Conservation (phyloP, 176 grass and related monocot species). For the Luzula sylvatica region DNA sequence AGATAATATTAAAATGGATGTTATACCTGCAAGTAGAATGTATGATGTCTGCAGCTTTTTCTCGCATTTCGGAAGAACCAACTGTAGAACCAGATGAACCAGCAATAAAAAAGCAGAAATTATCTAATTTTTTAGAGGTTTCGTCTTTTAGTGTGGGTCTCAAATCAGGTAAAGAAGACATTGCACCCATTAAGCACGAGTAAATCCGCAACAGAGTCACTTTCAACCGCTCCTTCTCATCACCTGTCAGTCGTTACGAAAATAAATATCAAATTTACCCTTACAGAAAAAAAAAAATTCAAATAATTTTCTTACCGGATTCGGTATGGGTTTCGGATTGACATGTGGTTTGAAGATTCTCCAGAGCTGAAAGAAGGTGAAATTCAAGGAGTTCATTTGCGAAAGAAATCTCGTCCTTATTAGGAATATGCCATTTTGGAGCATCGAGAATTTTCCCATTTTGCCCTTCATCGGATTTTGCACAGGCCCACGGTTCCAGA, state of each 20-base stretch:
- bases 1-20: conserved; percentile 16
- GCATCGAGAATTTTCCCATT: conserved; percentile 41
- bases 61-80: conserved; percentile 87
- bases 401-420: conserved; percentile 71
- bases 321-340: conserved; percentile 45
- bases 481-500: conserved; percentile 84
- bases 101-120: conserved; percentile 49
- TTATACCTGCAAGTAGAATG: conserved; percentile 84
- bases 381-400: conserved; percentile 72
- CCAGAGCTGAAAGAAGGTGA: conserved; percentile 81
- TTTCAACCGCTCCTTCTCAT: conserved; percentile 92
- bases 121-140: conserved; percentile 36
- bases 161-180: conserved; percentile 97
- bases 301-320: conserved; percentile 35
- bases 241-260: conserved; percentile 24
- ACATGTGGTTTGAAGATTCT: conserved; percentile 70
- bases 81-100: conserved; percentile 66
- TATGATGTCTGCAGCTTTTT: conserved; percentile 72
- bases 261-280: too few relatives aligned
- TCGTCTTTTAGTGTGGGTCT: conserved; percentile 57
- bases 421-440: conserved; percentile 81
- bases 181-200: conserved; percentile 88
- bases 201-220: conserved; percentile 82
- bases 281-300: background rate
- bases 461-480: conserved; percentile 50